phyloP scores from a whole-genome alignment of 2,329 filamentous ascomycete genomes.

The Trichophaea hybrida region DNA sequence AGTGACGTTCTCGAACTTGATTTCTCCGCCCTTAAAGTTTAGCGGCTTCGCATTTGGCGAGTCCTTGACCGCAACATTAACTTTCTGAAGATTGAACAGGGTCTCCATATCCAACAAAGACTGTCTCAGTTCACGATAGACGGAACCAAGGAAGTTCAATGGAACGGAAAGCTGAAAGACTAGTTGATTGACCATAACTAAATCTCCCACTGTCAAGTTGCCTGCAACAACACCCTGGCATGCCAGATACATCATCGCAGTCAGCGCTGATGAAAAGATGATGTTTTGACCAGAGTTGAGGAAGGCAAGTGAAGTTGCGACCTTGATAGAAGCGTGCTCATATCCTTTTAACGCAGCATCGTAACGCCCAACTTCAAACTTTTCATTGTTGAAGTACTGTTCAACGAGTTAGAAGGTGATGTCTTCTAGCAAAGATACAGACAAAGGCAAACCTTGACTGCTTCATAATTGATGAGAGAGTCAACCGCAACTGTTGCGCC shows the following conservation, averaged over 20 bases:
- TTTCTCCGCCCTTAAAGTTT: constrained; percentile 66
- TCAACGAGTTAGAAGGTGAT: neutral
- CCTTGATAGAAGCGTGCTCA: constrained; percentile 89
- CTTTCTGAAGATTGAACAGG: constrained; percentile 90
- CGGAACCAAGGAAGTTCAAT: constrained; percentile 93
- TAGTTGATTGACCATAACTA: constrained; percentile 98
- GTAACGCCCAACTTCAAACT: constrained; percentile 81
- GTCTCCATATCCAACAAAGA: constrained; percentile 97
- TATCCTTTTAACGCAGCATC: constrained; percentile 75
- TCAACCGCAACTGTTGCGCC: constrained; percentile 92
- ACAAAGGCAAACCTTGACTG: constrained; percentile 51
- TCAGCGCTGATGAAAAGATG: constrained; percentile 88
- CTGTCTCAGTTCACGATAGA: constrained; percentile 89
- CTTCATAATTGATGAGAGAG: constrained; percentile 95
- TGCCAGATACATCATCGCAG: constrained; percentile 96
- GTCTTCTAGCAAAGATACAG: neutral
- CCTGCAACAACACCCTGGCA: constrained; percentile 76
- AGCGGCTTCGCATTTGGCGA: constrained; percentile 59
- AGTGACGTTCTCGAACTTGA: constrained; percentile 84
- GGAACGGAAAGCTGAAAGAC: constrained; percentile 96
- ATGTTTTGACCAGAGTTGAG: constrained; percentile 93
- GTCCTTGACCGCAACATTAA: constrained; percentile 77
- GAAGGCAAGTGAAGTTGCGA: constrained; percentile 81
- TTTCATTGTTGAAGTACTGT: constrained; percentile 91
- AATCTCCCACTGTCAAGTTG: constrained; percentile 73